These are phyloP conservation scores for Malus hybrid DNA, from an alignment of 331 rosid species.

Conservation along the genomic window DNA sequence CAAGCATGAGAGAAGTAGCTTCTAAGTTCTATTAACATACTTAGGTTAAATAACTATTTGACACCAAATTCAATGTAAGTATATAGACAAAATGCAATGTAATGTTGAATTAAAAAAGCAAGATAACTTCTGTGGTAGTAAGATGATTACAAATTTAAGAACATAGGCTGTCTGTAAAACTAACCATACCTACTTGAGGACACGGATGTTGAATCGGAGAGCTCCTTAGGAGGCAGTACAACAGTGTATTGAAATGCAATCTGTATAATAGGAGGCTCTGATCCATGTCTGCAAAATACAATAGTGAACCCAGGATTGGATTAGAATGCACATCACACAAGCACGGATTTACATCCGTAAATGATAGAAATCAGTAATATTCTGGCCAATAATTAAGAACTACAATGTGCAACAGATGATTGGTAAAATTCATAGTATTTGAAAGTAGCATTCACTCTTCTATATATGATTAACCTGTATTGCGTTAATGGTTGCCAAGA, in stretches of 20 bases:
- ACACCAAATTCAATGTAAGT: not conserved
- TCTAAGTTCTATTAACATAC: not conserved
- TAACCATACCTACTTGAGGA: slow-evolving; percentile 62
- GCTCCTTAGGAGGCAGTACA: slow-evolving; percentile 79
- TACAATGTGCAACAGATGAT: not conserved
- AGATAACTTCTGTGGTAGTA: not conserved
- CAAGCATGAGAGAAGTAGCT: not conserved
- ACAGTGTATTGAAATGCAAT: slow-evolving; percentile 92
- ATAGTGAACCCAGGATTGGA: slow-evolving; percentile 14
- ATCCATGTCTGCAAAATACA: slow-evolving; percentile 40
- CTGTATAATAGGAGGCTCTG: slow-evolving; percentile 81
- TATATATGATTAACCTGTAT: not conserved
- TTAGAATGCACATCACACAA: slow-evolving; percentile 11
- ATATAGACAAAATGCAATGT: not conserved
- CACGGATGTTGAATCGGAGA: slow-evolving; percentile 35
- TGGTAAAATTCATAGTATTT: not conserved
- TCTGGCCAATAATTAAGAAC: not conserved
- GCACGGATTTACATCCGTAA: not conserved
- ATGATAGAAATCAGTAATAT: not conserved
- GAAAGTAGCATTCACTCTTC: not conserved
- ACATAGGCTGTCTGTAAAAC: slow-evolving; percentile 7
- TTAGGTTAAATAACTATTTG: not conserved
- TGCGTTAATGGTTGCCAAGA: not conserved
- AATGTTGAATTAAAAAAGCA: not conserved
- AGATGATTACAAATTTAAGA: not conserved